phyloP scores from a whole-genome alignment of 1,284 basidiomycete genomes.

The Xerocomus cyaneibrunnescens region DNA sequence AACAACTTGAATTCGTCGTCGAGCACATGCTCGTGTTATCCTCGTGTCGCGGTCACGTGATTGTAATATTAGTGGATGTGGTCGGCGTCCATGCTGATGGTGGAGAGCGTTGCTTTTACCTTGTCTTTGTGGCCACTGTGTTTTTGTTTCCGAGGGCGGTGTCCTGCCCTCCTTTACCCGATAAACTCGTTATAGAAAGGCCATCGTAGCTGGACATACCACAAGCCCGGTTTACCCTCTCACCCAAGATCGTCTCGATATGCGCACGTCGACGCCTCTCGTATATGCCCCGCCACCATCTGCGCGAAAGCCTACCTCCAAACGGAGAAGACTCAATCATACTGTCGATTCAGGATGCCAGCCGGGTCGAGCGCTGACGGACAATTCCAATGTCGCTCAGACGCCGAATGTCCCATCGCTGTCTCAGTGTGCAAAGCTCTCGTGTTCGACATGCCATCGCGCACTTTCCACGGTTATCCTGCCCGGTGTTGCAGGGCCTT shows the following conservation, averaged over 20 bases:
- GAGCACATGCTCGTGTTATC: no score
- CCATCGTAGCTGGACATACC: not conserved
- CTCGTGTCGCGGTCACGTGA: constrained; percentile 32
- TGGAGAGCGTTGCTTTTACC: not conserved
- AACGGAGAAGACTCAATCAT: constrained; percentile 29
- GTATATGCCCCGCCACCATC: constrained; percentile 8
- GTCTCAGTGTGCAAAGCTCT: constrained; percentile 16
- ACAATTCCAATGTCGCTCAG: constrained; percentile 23
- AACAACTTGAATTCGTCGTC: no score
- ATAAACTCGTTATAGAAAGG: not conserved
- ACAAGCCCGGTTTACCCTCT: not conserved
- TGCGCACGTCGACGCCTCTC: constrained; percentile 19
- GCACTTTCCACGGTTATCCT: constrained; percentile 22
- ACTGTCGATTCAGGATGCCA: constrained; percentile 15
- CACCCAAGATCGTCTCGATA: constrained; percentile 1
- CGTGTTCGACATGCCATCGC: constrained; percentile 34
- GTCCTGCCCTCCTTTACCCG: not conserved
- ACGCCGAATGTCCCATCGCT: not conserved
- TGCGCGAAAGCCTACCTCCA: constrained; percentile 19
- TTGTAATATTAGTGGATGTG: constrained; percentile 19
- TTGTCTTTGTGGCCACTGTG: not conserved
- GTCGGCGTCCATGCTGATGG: not conserved
- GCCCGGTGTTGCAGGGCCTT: constrained; percentile 11
- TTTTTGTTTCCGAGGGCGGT: not conserved
- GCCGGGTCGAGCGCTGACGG: constrained; percentile 18